Percentiles rank a stretch among this genome's conserved stretches.
Evolutionary conservation across 495 filamentous ascomycete species (phyloP).

Genomic region (Penicillium pancosmium): DNA sequence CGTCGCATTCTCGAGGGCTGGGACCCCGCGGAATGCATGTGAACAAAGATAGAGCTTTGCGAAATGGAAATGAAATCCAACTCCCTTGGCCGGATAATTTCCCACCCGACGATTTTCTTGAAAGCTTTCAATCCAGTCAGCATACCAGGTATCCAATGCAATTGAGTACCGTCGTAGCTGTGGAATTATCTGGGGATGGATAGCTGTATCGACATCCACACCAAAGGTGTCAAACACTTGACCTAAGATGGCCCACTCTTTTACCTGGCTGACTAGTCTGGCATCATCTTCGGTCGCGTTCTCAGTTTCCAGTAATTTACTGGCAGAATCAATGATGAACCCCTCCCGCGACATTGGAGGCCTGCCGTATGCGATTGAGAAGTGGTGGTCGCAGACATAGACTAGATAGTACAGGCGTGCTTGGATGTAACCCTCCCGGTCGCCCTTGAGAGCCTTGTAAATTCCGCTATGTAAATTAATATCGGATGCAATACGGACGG

Average conservation of each 20-base stretch:
- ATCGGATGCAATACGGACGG: constrained; percentile 34
- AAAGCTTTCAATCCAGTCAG: constrained; percentile 37
- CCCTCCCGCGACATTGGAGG: constrained; percentile 41
- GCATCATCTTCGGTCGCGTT: constrained; percentile 39
- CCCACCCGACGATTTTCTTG: constrained; percentile 27
- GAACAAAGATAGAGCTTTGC: constrained; percentile 42
- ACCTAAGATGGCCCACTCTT: constrained; percentile 34
- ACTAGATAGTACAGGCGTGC: constrained; percentile 39
- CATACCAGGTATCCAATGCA: constrained; percentile 34
- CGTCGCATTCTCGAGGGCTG: constrained; percentile 6
- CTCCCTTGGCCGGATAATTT: constrained; percentile 35
- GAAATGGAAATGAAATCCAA: constrained; percentile 36
- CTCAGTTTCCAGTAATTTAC: constrained; percentile 27
- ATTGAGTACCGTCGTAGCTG: constrained; percentile 32
- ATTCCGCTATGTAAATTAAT: constrained; percentile 37
- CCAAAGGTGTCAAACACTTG: constrained; percentile 44
- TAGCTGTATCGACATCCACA: constrained; percentile 36
- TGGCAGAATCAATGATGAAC: constrained; percentile 26
- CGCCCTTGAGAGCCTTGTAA: constrained; percentile 30
- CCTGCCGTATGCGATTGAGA: constrained; percentile 35
- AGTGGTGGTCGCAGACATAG: constrained; percentile 44
- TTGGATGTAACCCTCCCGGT: constrained; percentile 31
- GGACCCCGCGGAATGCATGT: constrained; percentile 35
- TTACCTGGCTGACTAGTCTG: constrained; percentile 39
- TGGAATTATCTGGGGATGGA: constrained; percentile 24